Evolutionary conservation across 129 eudicot genomes (phyloP).

Genomic region (Arctium lappa): DNA sequence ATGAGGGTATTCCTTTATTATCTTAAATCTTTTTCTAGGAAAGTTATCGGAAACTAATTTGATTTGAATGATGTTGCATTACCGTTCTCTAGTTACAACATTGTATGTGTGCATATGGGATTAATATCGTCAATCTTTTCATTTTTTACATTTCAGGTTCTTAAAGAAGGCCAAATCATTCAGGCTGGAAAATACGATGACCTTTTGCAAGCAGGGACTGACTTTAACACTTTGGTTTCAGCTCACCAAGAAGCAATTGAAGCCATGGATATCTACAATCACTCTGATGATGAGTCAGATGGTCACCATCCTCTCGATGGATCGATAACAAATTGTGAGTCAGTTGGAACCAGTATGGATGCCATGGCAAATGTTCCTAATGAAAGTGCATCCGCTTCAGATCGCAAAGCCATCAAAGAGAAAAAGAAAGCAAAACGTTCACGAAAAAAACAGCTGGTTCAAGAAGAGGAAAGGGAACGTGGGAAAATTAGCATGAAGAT

Average conservation of each 20-base stretch:
- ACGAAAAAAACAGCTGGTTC: constrained; percentile 77
- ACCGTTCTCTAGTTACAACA: no score
- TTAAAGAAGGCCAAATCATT: constrained; percentile 78
- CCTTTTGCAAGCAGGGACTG: constrained; percentile 83
- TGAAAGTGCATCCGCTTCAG: constrained; percentile 51
- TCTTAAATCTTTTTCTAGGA: background rate
- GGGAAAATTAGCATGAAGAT: constrained; percentile 90
- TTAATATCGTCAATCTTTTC: background rate
- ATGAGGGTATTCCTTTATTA: background rate
- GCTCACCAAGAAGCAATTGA: constrained; percentile 96
- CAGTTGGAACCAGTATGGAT: constrained; percentile 34
- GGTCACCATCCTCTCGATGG: constrained; percentile 28
- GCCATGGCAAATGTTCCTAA: constrained; percentile 39
- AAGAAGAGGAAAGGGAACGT: constrained; percentile 90
- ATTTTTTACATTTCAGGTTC: constrained; percentile 52
- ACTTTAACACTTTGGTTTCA: constrained; percentile 68
- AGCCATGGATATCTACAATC: constrained; percentile 73
- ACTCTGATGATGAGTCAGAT: constrained; percentile 56
- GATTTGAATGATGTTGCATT: background rate
- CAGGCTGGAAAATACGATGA: constrained; percentile 91
- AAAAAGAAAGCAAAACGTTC: constrained; percentile 79
- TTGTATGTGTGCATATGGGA: background rate
- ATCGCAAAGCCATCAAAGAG: constrained; percentile 59
- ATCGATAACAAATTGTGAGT: constrained; percentile 35
- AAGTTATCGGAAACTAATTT: background rate